These are phyloP conservation scores for Linnemannia zychae DNA, from an alignment of 192 early-diverging fungal genomes.

Conservation along the genomic window DNA sequence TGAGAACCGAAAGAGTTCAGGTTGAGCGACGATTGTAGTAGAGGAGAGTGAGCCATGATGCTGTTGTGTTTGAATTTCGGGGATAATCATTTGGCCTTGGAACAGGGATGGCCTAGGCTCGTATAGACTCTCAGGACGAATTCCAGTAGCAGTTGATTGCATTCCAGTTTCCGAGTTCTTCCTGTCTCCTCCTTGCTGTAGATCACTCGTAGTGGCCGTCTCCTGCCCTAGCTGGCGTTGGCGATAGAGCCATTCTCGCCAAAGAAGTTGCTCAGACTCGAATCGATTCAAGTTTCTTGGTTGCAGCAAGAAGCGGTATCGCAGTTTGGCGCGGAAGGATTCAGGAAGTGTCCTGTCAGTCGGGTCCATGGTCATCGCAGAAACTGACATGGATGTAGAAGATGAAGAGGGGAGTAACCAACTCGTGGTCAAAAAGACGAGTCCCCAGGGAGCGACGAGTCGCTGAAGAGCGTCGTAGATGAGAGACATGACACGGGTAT, in stretches of 20 bases:
- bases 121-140: no score
- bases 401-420: slow-evolving; percentile 24
- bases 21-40: no score
- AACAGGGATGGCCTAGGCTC: slow-evolving; percentile 22
- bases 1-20: slow-evolving; percentile 39
- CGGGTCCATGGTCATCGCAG: background rate
- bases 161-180: background rate
- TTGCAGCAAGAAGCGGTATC: slow-evolving; percentile 43
- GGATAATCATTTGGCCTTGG: slow-evolving; percentile 45
- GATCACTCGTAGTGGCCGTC: background rate
- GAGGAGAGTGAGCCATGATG: no score
- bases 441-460: slow-evolving; percentile 20
- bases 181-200: background rate
- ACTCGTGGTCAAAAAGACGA: slow-evolving; percentile 34
- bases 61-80: background rate
- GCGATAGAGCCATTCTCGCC: slow-evolving; percentile 16
- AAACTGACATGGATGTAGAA: background rate
- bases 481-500: slow-evolving; percentile 16
- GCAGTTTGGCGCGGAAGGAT: slow-evolving; percentile 20
- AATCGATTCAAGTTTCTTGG: slow-evolving; percentile 25
- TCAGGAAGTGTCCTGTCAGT: slow-evolving; percentile 36
- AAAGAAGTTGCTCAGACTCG: slow-evolving; percentile 11
- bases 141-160: background rate
- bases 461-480: slow-evolving; percentile 30
- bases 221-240: background rate